A percentile compares a stretch with the other conserved stretches of the same genome.
Evolutionary conservation across 2,329 filamentous ascomycete species (phyloP).

Genomic region (Pochonia chlamydosporia): DNA sequence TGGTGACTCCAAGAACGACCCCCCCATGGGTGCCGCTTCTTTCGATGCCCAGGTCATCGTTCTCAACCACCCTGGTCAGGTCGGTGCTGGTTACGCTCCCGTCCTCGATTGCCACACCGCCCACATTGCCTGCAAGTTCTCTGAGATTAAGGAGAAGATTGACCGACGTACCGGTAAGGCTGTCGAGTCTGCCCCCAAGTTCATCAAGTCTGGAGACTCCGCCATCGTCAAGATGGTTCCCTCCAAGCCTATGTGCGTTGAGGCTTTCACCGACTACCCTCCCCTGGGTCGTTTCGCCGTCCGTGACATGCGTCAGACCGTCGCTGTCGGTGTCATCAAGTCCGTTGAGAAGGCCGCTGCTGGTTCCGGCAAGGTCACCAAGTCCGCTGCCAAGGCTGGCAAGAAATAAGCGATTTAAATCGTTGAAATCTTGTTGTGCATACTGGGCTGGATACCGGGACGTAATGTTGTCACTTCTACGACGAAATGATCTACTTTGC

Average conservation of each 20-base stretch:
- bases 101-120: conserved; percentile 99
- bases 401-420: conserved; percentile 58
- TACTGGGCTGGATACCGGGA: conserved; percentile 18
- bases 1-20: conserved; percentile 99
- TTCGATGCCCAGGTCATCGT: conserved; percentile 99
- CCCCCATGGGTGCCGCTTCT: conserved; percentile 77
- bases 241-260: conserved; percentile 99
- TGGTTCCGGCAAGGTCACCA: conserved; percentile 60
- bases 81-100: conserved; percentile 97
- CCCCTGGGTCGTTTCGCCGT: conserved; percentile 99
- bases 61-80: conserved; percentile 99
- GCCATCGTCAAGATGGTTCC: conserved; percentile 99
- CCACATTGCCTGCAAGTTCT: conserved; percentile 99
- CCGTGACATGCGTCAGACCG: conserved; percentile 94
- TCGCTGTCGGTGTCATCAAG: conserved; percentile 95
- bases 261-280: conserved; percentile 99
- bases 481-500: conserved; percentile 38
- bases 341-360: conserved; percentile 61
- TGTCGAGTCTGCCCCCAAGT: conserved; percentile 87
- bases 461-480: conserved; percentile 37
- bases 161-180: conserved; percentile 99
- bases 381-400: conserved; percentile 66
- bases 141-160: conserved; percentile 99
- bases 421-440: conserved; percentile 18
- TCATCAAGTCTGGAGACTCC: conserved; percentile 99